Conservation (phyloP, 2,329 filamentous ascomycete genomes). For the Elsinoe fawcettii region DNA sequence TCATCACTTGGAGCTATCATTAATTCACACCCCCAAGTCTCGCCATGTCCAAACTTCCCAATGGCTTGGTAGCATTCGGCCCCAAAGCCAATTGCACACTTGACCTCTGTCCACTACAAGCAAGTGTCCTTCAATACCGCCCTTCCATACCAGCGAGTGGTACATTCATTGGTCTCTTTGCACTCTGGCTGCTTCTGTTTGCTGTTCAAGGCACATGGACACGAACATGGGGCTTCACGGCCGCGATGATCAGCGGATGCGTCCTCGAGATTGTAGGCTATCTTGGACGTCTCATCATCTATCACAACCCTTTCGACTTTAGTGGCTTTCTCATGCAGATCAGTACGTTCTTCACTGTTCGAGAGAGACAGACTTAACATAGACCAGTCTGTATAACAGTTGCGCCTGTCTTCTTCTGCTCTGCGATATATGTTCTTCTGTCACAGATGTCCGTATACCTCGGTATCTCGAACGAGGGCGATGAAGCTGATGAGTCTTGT, state of each 20-base stretch:
- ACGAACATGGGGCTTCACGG: conserved; percentile 33
- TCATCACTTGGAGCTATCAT: too few relatives aligned
- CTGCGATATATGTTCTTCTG: conserved; percentile 40
- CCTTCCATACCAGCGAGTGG: conserved; percentile 33
- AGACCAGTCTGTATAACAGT: conserved; percentile 29
- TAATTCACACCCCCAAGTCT: too few relatives aligned
- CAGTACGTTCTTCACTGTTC: conserved; percentile 20
- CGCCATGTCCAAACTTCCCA: too few relatives aligned
- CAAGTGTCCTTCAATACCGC: conserved; percentile 29
- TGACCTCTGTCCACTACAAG: conserved; percentile 21
- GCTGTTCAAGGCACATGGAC: conserved; percentile 28
- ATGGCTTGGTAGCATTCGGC: neutral
- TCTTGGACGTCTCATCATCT: conserved; percentile 35
- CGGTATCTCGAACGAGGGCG: too few relatives aligned
- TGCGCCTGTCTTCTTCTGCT: conserved; percentile 39
- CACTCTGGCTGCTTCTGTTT: conserved; percentile 27
- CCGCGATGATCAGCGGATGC: conserved; percentile 35
- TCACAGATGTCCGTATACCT: conserved; percentile 38
- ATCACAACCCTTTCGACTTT: conserved; percentile 37
- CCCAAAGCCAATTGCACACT: conserved; percentile 21
- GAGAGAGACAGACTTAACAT: conserved; percentile 16
- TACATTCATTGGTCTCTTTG: conserved; percentile 34
- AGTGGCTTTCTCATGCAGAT: conserved; percentile 38
- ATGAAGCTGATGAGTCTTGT: too few relatives aligned
- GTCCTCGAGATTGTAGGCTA: conserved; percentile 39